phyloP scores from a whole-genome alignment of 352 stramenopile genomes.

The Globisporangium alternatum region DNA sequence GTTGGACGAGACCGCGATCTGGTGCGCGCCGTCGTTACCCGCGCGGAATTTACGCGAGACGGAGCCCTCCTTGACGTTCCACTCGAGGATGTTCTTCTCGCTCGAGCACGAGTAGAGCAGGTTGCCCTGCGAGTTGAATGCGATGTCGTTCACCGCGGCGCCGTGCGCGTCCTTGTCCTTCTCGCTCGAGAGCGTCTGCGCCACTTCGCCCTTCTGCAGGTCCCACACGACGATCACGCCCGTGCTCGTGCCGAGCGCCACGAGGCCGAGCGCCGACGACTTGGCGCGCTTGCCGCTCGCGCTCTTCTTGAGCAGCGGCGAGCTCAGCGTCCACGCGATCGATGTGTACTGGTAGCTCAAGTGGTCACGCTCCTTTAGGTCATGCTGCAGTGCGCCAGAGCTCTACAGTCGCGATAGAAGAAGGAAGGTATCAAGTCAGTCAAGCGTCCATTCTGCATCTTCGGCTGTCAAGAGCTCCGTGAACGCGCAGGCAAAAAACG shows the following conservation, averaged over 20 bases:
- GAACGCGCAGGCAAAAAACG: not conserved
- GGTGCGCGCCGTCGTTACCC: slow-evolving; percentile 51
- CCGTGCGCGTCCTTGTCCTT: slow-evolving; percentile 41
- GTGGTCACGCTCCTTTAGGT: slow-evolving; percentile 83
- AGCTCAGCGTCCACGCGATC: slow-evolving; percentile 58
- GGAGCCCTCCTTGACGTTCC: slow-evolving; percentile 50
- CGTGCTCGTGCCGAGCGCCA: slow-evolving; percentile 72
- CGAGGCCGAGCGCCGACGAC: slow-evolving; percentile 35
- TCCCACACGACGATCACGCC: slow-evolving; percentile 73
- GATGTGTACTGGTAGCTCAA: slow-evolving; percentile 82
- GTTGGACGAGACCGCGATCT: slow-evolving; percentile 58
- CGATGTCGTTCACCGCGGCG: slow-evolving; percentile 53
- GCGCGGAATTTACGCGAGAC: slow-evolving; percentile 67
- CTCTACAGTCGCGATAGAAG: slow-evolving; percentile 21
- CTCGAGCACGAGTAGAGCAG: slow-evolving; percentile 64
- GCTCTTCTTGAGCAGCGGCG: slow-evolving; percentile 29
- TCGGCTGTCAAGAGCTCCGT: not conserved
- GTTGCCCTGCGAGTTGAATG: slow-evolving; percentile 68
- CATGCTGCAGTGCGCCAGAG: slow-evolving; percentile 59
- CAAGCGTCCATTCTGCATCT: not conserved
- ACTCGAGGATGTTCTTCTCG: slow-evolving; percentile 81
- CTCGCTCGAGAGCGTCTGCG: slow-evolving; percentile 50
- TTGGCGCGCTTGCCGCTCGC: slow-evolving; percentile 51
- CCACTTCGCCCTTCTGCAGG: slow-evolving; percentile 61
- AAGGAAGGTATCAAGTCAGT: not conserved